These are phyloP conservation scores for Fragilariopsis cylindrus DNA, from an alignment of 108 stramenopile genomes.

Conservation along the genomic window DNA sequence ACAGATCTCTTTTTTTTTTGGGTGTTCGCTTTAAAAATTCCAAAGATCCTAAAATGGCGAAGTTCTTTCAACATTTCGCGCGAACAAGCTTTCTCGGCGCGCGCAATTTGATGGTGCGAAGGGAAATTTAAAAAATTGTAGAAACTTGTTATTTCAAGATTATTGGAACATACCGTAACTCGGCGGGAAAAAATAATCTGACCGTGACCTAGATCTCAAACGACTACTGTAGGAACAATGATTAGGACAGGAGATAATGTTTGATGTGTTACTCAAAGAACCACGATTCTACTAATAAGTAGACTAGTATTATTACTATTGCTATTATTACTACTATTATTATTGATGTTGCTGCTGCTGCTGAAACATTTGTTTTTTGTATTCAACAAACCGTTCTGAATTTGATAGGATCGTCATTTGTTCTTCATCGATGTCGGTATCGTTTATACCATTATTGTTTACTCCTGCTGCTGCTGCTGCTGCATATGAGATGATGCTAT, in stretches of 20 bases:
- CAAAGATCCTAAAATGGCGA: no score
- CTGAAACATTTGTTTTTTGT: constrained; percentile 20
- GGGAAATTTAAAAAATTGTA: no score
- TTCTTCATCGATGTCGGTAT: constrained; percentile 22
- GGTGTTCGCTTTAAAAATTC: neutral
- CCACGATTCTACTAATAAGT: neutral
- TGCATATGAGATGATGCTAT: constrained; percentile 15
- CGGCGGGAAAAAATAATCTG: neutral
- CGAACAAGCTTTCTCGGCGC: no score
- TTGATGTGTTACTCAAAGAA: neutral
- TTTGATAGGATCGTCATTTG: constrained; percentile 28
- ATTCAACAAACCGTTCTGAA: constrained; percentile 31
- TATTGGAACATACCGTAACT: neutral
- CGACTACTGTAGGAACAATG: neutral
- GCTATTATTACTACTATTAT: neutral
- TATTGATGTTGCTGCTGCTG: neutral
- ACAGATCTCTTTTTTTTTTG: neutral
- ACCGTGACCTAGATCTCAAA: neutral
- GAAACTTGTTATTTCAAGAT: no score
- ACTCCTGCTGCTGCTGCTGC: neutral
- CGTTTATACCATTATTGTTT: neutral
- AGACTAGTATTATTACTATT: neutral
- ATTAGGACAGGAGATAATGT: neutral
- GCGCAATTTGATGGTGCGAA: no score
- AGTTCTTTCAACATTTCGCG: no score